Conservation (phyloP, 805 yeast genomes). For the Saccharomycopsis sp. region DNA sequence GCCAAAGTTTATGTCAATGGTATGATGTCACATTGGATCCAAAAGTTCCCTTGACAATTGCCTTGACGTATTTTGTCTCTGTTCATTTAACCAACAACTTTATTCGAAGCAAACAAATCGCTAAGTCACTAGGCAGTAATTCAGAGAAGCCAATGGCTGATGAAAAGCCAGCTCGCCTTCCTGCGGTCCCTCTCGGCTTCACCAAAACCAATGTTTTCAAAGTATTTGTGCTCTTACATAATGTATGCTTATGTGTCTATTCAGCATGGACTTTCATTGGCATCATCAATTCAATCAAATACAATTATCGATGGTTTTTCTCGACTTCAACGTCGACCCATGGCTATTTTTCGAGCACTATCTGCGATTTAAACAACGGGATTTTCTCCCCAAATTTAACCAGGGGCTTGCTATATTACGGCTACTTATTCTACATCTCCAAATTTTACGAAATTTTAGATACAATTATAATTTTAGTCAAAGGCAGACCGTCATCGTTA, state of each 20-base stretch:
- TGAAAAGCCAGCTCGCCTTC: slow-evolving; percentile 31
- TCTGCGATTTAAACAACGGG: slow-evolving; percentile 55
- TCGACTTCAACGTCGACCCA: slow-evolving; percentile 28
- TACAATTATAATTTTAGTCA: slow-evolving; percentile 57
- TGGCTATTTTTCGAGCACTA: slow-evolving; percentile 46
- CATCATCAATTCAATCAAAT: slow-evolving; percentile 47
- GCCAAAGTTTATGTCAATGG: neutral
- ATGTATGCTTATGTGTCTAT: slow-evolving; percentile 53
- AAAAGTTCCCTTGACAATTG: slow-evolving; percentile 48
- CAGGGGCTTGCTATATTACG: slow-evolving; percentile 49
- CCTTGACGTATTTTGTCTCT: slow-evolving; percentile 47
- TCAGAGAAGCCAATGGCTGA: slow-evolving; percentile 25
- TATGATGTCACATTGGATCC: slow-evolving; percentile 15
- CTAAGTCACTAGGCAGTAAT: slow-evolving; percentile 24
- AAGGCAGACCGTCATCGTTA: slow-evolving; percentile 59
- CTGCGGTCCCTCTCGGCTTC: slow-evolving; percentile 47
- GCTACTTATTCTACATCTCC: slow-evolving; percentile 61
- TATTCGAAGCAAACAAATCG: slow-evolving; percentile 38
- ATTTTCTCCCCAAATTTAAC: slow-evolving; percentile 35
- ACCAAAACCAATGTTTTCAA: slow-evolving; percentile 42
- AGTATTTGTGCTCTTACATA: slow-evolving; percentile 51
- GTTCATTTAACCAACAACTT: slow-evolving; percentile 50
- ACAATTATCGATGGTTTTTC: slow-evolving; percentile 29
- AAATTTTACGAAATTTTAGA: slow-evolving; percentile 69
- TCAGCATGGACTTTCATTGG: slow-evolving; percentile 67